These are phyloP conservation scores for Nasturtium officinale DNA, from an alignment of 345 rosid genomes.

Conservation along the genomic window DNA sequence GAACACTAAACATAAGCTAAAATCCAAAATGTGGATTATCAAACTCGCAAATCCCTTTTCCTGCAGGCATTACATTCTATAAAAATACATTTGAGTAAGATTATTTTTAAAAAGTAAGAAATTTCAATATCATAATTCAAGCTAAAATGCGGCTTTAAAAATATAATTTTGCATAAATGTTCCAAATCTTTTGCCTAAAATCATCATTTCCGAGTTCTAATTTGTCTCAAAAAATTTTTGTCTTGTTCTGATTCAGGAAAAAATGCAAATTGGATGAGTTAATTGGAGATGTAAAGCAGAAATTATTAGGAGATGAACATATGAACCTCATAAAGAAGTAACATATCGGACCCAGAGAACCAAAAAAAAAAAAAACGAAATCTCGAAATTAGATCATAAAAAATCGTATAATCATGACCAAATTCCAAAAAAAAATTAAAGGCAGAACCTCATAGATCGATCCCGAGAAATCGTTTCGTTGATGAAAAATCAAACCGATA, in stretches of 20 bases:
- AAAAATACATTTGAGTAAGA: conserved; percentile 1
- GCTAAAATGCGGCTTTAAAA: conserved; percentile 1
- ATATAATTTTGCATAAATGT: background rate
- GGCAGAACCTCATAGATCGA: conserved; percentile 33
- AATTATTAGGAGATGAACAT: background rate
- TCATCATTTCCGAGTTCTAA: background rate
- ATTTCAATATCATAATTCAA: conserved; percentile 2
- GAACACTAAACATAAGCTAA: conserved; percentile 12
- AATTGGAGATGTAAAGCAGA: background rate
- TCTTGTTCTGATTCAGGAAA: background rate
- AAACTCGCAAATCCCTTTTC: conserved; percentile 9
- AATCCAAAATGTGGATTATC: conserved; percentile 16
- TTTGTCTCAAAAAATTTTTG: background rate
- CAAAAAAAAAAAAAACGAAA: background rate
- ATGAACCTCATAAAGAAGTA: background rate
- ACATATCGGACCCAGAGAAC: conserved; percentile 5
- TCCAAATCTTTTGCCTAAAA: background rate
- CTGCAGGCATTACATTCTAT: conserved; percentile 21
- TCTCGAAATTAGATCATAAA: conserved; percentile 15
- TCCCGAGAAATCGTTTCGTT: background rate
- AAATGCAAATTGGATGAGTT: conserved; percentile 1
- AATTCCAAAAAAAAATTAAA: background rate
- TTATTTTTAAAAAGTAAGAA: background rate
- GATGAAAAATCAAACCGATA: conserved; percentile 15
- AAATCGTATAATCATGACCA: background rate